Evolutionary conservation across 2,329 filamentous ascomycete species (phyloP).

Genomic region (Parascedosporium putredinis): DNA sequence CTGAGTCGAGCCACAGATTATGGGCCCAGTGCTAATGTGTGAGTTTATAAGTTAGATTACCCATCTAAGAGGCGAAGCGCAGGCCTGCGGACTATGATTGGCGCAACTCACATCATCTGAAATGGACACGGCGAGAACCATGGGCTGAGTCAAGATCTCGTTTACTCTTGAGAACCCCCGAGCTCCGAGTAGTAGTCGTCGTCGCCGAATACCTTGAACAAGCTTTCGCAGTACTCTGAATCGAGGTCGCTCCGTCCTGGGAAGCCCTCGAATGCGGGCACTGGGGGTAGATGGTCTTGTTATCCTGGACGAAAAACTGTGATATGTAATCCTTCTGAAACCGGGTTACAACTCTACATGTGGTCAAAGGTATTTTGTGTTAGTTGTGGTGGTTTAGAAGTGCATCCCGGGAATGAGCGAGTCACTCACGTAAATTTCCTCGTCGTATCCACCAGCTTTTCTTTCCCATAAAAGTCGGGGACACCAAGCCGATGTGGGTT

Average conservation of each 20-base stretch:
- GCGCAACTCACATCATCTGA: constrained; percentile 31
- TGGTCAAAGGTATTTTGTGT: not conserved
- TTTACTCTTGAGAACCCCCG: constrained; percentile 45
- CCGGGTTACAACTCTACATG: constrained; percentile 43
- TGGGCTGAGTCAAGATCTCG: constrained; percentile 41
- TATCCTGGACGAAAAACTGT: constrained; percentile 51
- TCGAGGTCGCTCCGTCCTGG: constrained; percentile 48
- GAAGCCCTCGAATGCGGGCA: constrained; percentile 21
- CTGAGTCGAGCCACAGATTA: constrained; percentile 68
- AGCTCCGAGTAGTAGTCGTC: constrained; percentile 35
- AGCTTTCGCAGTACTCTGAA: constrained; percentile 42
- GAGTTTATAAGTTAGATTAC: not conserved
- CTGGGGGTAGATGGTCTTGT: constrained; percentile 38
- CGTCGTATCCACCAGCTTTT: constrained; percentile 44
- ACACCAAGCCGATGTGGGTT: constrained; percentile 54
- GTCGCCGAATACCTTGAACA: constrained; percentile 47
- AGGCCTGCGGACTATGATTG: no score
- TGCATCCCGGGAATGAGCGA: no score
- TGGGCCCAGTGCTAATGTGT: constrained; percentile 37
- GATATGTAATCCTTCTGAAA: constrained; percentile 36
- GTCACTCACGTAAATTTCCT: constrained; percentile 36
- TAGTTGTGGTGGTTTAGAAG: not conserved
- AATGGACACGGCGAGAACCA: constrained; percentile 54
- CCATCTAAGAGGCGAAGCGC: not conserved
- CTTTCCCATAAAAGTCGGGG: constrained; percentile 47